These are phyloP conservation scores for Strobilomyces confusus DNA, from an alignment of 768 basidiomycete genomes.

Conservation along the genomic window DNA sequence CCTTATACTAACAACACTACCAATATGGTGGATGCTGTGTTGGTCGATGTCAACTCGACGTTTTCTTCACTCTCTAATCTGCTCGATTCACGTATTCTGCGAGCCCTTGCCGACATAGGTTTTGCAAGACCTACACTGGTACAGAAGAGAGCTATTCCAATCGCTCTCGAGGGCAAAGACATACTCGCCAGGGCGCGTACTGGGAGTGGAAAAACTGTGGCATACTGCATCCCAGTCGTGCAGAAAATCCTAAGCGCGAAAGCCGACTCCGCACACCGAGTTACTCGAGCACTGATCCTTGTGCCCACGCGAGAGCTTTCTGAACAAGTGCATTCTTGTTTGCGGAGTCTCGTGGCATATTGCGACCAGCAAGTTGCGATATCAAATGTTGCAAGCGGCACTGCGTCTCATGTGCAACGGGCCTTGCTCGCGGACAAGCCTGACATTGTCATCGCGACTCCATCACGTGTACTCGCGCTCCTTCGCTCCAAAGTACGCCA, in stretches of 20 bases:
- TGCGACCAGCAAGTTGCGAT: constrained; percentile 72
- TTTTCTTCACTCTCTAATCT: constrained; percentile 68
- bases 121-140: constrained; percentile 91
- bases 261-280: constrained; percentile 46
- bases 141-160: constrained; percentile 87
- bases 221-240: constrained; percentile 87
- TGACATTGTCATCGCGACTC: constrained; percentile 77
- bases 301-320: constrained; percentile 92
- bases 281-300: constrained; percentile 73
- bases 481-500: constrained; percentile 62
- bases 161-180: constrained; percentile 85
- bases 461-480: constrained; percentile 62
- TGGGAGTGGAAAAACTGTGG: constrained; percentile 95
- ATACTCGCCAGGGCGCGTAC: constrained; percentile 93
- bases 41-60: constrained; percentile 45
- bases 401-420: constrained; percentile 69
- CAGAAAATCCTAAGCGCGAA: constrained; percentile 85
- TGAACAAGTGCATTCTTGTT: constrained; percentile 77
- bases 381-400: constrained; percentile 75
- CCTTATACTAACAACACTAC: too few species aligned
- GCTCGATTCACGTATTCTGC: constrained; percentile 80
- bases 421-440: constrained; percentile 63
- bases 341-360: constrained; percentile 64
- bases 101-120: constrained; percentile 84
- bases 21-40: constrained; percentile 46